A percentile compares a stretch with the other conserved stretches of the same genome.
Conservation (phyloP, 192 early-diverging fungal genomes). For the Linnemannia exigua region DNA sequence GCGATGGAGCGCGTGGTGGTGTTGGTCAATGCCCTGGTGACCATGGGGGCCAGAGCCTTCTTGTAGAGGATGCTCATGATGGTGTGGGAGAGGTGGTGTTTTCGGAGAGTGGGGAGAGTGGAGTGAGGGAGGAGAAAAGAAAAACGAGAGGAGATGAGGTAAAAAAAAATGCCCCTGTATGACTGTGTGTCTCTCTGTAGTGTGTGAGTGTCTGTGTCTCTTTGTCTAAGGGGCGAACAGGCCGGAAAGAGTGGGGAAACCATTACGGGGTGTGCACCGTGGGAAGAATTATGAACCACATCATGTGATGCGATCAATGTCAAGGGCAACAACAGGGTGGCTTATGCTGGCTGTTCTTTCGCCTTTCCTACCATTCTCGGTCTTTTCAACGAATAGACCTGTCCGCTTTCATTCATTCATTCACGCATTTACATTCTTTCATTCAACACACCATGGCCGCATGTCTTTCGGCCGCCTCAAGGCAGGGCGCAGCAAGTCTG, state of each 20-base stretch:
- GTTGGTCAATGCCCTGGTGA: slow-evolving; percentile 35
- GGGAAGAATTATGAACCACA: slow-evolving; percentile 16
- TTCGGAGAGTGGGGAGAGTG: not conserved
- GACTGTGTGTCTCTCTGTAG: not conserved
- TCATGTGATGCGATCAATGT: not conserved
- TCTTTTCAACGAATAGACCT: too few species aligned
- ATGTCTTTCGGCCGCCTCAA: slow-evolving; percentile 15
- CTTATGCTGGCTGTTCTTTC: too few species aligned
- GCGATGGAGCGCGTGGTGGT: slow-evolving; percentile 25
- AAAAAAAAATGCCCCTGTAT: slow-evolving; percentile 5
- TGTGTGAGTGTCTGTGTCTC: not conserved
- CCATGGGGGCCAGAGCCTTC: slow-evolving; percentile 48
- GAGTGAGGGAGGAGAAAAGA: slow-evolving; percentile 10
- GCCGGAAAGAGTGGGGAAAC: not conserved
- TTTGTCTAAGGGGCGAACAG: not conserved
- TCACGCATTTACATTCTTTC: too few species aligned
- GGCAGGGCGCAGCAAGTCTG: not conserved
- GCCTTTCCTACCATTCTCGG: too few species aligned
- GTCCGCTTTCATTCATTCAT: too few species aligned
- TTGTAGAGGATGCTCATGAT: slow-evolving; percentile 55
- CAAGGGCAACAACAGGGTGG: not conserved
- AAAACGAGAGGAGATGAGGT: slow-evolving; percentile 11
- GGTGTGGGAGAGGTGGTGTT: not conserved
- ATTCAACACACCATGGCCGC: slow-evolving; percentile 12
- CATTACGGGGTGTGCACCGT: slow-evolving; percentile 13